phyloP scores from a whole-genome alignment of 108 stramenopile genomes.

The Conticribra guillardii region DNA sequence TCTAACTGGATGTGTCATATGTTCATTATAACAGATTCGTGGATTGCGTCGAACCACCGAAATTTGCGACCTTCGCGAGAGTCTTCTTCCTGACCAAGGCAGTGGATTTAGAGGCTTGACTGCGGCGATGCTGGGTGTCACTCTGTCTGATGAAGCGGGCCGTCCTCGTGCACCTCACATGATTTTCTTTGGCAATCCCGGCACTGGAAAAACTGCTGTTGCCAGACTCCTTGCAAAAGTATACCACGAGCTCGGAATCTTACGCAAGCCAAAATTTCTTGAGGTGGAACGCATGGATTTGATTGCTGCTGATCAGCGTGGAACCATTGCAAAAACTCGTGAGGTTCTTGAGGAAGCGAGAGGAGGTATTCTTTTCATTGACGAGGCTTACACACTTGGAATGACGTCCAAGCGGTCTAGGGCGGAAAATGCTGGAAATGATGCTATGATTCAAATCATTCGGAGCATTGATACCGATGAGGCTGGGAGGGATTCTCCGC shows the following conservation, averaged over 20 bases:
- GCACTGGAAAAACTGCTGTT: slow-evolving; percentile 96
- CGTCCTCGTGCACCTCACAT: slow-evolving; percentile 80
- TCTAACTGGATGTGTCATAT: not conserved
- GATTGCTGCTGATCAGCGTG: slow-evolving; percentile 76
- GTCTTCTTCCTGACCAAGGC: slow-evolving; percentile 63
- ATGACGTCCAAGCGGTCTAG: slow-evolving; percentile 80
- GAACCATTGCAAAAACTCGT: slow-evolving; percentile 80
- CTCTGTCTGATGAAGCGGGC: slow-evolving; percentile 67
- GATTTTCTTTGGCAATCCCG: slow-evolving; percentile 95
- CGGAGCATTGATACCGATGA: slow-evolving; percentile 72
- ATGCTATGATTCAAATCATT: slow-evolving; percentile 81
- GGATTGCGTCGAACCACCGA: slow-evolving; percentile 87
- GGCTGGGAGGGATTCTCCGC: slow-evolving; percentile 63
- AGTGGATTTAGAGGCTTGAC: slow-evolving; percentile 60
- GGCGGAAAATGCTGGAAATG: slow-evolving; percentile 66
- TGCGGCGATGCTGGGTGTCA: slow-evolving; percentile 47
- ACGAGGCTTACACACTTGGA: slow-evolving; percentile 90
- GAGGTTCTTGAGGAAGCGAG: slow-evolving; percentile 88
- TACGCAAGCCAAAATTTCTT: slow-evolving; percentile 88
- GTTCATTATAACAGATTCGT: slow-evolving; percentile 76
- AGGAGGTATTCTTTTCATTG: slow-evolving; percentile 91
- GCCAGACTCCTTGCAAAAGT: slow-evolving; percentile 91
- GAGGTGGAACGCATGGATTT: slow-evolving; percentile 91
- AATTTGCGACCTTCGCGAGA: slow-evolving; percentile 84
- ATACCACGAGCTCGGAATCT: slow-evolving; percentile 85